Evolutionary conservation across 371 early-diverging fungal species (phyloP).

Genomic region (Capillidium heterosporum): DNA sequence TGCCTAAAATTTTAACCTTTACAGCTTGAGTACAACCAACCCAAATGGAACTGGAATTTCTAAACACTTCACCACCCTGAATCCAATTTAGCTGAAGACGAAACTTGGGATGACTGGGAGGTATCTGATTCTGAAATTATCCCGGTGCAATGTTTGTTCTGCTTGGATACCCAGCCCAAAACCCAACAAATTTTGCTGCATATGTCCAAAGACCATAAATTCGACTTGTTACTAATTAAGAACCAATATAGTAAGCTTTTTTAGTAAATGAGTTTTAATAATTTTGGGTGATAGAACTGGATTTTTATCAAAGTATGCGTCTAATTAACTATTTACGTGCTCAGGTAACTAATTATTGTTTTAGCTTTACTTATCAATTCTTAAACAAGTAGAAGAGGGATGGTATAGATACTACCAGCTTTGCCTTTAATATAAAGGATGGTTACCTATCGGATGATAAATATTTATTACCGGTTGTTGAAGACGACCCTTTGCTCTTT

Average conservation of each 20-base stretch:
- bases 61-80: too few relatives aligned
- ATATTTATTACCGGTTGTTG: slow-evolving; percentile 53
- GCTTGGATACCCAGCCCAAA: slow-evolving; percentile 23
- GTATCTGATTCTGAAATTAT: slow-evolving; percentile 40
- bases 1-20: too few relatives aligned
- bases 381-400: background rate
- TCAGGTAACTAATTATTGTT: slow-evolving; percentile 15
- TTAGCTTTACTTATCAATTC: slow-evolving; percentile 9
- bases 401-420: background rate
- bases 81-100: too few relatives aligned
- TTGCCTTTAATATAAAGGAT: slow-evolving; percentile 26
- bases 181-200: slow-evolving; percentile 42
- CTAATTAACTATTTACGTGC: slow-evolving; percentile 67
- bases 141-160: slow-evolving; percentile 50
- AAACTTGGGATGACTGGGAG: slow-evolving; percentile 61
- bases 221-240: slow-evolving; percentile 31
- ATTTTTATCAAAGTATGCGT: slow-evolving; percentile 72
- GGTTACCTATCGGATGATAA: slow-evolving; percentile 45
- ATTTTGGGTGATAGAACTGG: too few relatives aligned
- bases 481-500: slow-evolving; percentile 66
- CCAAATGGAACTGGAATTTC: too few relatives aligned
- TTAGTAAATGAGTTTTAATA: too few relatives aligned
- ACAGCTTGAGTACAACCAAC: too few relatives aligned
- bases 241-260: too few relatives aligned
- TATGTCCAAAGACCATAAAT: slow-evolving; percentile 33